Conservation (phyloP, 371 early-diverging fungal species). For the Rhizopus stolonifer region DNA sequence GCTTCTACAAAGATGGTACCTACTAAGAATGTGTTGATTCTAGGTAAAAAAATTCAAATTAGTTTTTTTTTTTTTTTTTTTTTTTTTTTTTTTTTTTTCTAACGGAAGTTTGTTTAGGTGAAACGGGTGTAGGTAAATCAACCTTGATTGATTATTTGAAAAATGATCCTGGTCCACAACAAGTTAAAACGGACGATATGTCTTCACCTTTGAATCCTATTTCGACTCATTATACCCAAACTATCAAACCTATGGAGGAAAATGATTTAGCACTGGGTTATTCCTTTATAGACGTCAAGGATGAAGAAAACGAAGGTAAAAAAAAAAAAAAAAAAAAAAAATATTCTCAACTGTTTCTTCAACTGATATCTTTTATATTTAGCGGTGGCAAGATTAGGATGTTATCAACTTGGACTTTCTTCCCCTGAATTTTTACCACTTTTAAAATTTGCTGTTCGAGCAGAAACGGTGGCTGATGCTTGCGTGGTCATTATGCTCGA, state of each 20-base stretch:
- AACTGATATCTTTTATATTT: too few species aligned
- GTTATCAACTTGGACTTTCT: slow-evolving; percentile 76
- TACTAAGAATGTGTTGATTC: slow-evolving; percentile 69
- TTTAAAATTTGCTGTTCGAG: slow-evolving; percentile 66
- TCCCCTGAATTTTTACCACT: slow-evolving; percentile 66
- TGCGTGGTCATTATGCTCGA: slow-evolving; percentile 78
- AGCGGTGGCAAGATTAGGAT: slow-evolving; percentile 72
- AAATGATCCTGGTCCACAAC: slow-evolving; percentile 57
- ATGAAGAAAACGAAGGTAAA: slow-evolving; percentile 73
- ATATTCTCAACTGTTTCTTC: too few species aligned
- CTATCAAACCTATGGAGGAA: slow-evolving; percentile 33
- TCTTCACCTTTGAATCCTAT: slow-evolving; percentile 16
- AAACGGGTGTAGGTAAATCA: slow-evolving; percentile 72
- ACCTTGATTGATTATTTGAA: slow-evolving; percentile 69
- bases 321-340: too few species aligned
- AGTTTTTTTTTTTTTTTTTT: too few species aligned
- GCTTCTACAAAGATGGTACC: slow-evolving; percentile 71
- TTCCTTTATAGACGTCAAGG: slow-evolving; percentile 73
- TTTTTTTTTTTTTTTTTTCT: too few species aligned
- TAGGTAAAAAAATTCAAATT: too few species aligned
- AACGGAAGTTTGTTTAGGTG: too few species aligned
- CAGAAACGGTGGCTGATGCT: slow-evolving; percentile 58
- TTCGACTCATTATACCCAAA: slow-evolving; percentile 28
- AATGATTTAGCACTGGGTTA: slow-evolving; percentile 70
- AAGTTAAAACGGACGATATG: slow-evolving; percentile 27